phyloP scores from a whole-genome alignment of 192 early-diverging fungal species.

The Coemansia sp. region DNA sequence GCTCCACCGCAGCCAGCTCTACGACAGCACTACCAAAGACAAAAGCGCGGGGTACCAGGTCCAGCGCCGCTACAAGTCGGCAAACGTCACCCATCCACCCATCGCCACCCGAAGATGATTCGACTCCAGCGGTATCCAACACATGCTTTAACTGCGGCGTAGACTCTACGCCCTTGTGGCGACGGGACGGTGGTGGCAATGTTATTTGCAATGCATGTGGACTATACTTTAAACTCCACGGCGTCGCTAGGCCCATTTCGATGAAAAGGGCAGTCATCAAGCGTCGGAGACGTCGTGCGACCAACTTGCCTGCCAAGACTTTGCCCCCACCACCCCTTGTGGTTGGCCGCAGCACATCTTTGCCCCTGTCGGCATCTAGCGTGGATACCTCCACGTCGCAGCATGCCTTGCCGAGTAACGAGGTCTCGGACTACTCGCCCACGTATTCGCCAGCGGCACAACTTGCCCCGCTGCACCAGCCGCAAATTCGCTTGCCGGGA shows the following conservation, averaged over 20 bases:
- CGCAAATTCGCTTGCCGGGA: constrained; percentile 1
- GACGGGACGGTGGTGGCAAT: constrained; percentile 81
- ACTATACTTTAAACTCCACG: constrained; percentile 93
- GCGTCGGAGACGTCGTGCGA: neutral
- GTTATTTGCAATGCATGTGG: constrained; percentile 98
- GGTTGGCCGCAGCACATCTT: constrained; percentile 35
- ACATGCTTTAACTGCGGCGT: constrained; percentile 80
- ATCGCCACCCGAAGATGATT: neutral
- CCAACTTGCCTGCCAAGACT: constrained; percentile 4
- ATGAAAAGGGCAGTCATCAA: constrained; percentile 85
- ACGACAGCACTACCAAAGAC: neutral
- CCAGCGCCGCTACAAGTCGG: neutral
- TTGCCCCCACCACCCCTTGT: neutral
- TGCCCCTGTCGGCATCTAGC: constrained; percentile 19
- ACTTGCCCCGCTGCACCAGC: neutral
- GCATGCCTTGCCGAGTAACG: neutral
- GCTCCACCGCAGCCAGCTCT: neutral
- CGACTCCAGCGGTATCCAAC: neutral
- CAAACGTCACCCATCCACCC: neutral
- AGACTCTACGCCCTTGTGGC: constrained; percentile 91
- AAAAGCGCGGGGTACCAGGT: constrained; percentile 1
- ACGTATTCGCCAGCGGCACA: neutral
- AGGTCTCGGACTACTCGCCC: constrained; percentile 9
- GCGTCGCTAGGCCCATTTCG: constrained; percentile 77
- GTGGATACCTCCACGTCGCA: constrained; percentile 16